Percentiles rank a stretch among this genome's conserved stretches.
Conservation (phyloP, 2,329 filamentous ascomycete genomes). For the Epichloe amarillans region DNA sequence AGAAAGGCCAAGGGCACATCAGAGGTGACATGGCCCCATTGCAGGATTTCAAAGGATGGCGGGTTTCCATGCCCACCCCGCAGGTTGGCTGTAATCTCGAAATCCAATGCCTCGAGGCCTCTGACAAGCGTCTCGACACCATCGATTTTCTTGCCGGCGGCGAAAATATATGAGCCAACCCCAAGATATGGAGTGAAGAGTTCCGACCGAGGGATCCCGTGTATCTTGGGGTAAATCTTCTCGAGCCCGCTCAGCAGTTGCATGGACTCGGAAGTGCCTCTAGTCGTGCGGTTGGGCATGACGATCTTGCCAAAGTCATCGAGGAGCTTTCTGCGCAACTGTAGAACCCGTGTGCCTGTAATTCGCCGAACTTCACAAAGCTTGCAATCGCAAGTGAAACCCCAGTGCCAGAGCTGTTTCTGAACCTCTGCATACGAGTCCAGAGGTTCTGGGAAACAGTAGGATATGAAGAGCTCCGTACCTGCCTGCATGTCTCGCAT, state of each 20-base stretch:
- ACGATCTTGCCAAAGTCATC: background rate
- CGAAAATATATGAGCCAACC: background rate
- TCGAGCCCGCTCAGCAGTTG: background rate
- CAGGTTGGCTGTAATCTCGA: background rate
- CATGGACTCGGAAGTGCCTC: background rate
- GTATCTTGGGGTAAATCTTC: background rate
- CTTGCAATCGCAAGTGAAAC: background rate
- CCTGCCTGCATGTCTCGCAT: conserved; percentile 25
- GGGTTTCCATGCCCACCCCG: background rate
- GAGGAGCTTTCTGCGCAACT: background rate
- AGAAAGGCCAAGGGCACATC: background rate
- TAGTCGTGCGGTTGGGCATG: background rate
- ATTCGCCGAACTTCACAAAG: background rate
- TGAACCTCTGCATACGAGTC: background rate
- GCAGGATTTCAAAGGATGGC: background rate
- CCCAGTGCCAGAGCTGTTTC: background rate
- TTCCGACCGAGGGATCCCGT: background rate
- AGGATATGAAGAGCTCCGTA: conserved; percentile 30
- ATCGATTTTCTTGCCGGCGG: background rate
- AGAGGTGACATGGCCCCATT: background rate
- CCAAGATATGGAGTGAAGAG: background rate
- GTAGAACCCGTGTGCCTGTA: background rate
- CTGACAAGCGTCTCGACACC: background rate
- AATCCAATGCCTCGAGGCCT: background rate
- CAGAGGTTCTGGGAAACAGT: background rate